Base-by-base conservation (phyloP, 768 basidiomycete species). In the Trametopsis cervina region DNA sequence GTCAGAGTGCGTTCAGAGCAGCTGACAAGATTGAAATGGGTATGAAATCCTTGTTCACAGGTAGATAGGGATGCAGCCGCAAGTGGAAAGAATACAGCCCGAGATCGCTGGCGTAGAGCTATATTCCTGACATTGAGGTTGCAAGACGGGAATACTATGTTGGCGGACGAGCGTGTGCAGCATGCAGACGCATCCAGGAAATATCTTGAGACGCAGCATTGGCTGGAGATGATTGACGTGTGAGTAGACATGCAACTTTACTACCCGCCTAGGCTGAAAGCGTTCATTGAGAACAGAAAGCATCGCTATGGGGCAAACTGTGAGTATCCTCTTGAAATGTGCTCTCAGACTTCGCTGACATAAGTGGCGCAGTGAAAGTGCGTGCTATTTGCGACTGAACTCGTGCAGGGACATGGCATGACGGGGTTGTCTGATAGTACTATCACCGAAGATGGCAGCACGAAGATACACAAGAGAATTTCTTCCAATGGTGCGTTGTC, bases 281-380 rank as follows among this genome's bases (percentile, higher is more conserved):
- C 9, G 29, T 33, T 33, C 15, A 7, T 33, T 24, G 40, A 18
- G 15, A 36, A 6, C 48, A 72, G 78, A 25, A 81, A 80, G 55
- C 80, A 82, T 58, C 71, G 80, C 11, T 82, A 81, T 68, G 80
- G 79, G 10, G 75, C 78, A 35, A 81, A 80, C 58, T 62, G 77
- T 79, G 65, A 68, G 72, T 66, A 23, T 22, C 22, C 13, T 42
- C 26, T 21, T 20, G 18, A 22, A 23, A 13, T 17, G 12, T 33
- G 36, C 15, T 26, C 27, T 22, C 27, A 18, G 13, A 44, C 11
- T 52, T n/a, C 21, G 26, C 15, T 40, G 33, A 55, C 45, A 41
- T 53, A 33, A 33, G 29, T 33, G 7, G 29, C 15, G 9, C 15
- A 77, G 76, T 77, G 52, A 75, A 76, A 66, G 75, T 68, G 21